phyloP scores from a whole-genome alignment of 2,329 filamentous ascomycete species.

The Fusarium liriodendri region DNA sequence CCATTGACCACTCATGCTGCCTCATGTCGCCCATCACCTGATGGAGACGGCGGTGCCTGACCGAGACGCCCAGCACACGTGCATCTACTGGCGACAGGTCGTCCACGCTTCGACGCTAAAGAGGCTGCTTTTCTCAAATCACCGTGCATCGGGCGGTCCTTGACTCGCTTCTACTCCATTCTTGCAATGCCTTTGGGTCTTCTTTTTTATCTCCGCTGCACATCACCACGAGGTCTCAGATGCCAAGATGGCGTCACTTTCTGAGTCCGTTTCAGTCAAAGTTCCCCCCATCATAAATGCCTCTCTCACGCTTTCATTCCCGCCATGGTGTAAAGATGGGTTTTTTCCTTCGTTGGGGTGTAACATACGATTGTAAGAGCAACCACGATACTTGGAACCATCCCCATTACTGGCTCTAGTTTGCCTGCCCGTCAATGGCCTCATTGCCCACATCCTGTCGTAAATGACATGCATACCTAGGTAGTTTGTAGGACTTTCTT shows the following conservation, averaged over 20 bases:
- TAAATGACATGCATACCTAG: background rate
- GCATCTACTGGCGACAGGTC: slow-evolving; percentile 32
- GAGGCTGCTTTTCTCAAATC: background rate
- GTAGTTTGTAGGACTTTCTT: too few species aligned
- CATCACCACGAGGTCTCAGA: background rate
- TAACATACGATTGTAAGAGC: background rate
- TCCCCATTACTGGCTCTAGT: background rate
- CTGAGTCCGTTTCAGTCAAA: background rate
- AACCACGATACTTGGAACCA: background rate
- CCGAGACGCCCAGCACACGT: slow-evolving; percentile 17
- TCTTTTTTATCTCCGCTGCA: background rate
- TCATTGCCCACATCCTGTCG: slow-evolving; percentile 9
- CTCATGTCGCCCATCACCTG: slow-evolving; percentile 2
- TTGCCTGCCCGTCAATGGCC: slow-evolving; percentile 2
- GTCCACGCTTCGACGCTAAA: slow-evolving; percentile 1
- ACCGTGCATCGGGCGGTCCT: background rate
- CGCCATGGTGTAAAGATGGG: background rate
- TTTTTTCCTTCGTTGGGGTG: background rate
- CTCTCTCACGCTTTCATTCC: background rate
- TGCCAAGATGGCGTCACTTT: slow-evolving; percentile 7
- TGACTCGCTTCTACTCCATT: background rate
- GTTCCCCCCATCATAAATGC: background rate
- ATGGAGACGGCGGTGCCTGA: slow-evolving; percentile 7
- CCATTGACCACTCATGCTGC: slow-evolving; percentile 10
- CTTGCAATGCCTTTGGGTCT: background rate